Evolutionary conservation across 2,329 filamentous ascomycete genomes (phyloP).

Genomic region (Nakataea oryzae): DNA sequence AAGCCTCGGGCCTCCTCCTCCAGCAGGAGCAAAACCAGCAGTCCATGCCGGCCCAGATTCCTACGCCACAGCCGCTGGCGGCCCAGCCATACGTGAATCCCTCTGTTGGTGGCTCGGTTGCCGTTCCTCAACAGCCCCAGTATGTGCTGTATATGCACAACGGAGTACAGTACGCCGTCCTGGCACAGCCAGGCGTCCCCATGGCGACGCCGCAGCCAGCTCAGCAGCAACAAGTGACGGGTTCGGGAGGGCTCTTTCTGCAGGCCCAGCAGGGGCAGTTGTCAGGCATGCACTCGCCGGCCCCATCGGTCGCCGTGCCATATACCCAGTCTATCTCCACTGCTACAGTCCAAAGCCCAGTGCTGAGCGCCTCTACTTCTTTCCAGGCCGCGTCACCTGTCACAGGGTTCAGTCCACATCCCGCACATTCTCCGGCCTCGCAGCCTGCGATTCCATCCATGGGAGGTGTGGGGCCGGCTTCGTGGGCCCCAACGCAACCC

Average conservation of each 20-base stretch:
- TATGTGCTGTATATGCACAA: neutral
- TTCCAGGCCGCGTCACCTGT: neutral
- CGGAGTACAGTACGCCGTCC: neutral
- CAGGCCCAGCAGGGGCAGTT: slow-evolving; percentile 4
- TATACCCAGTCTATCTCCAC: neutral
- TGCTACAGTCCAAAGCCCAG: neutral
- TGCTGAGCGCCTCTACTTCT: neutral
- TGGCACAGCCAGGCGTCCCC: neutral
- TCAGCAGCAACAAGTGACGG: neutral
- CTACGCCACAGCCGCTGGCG: neutral
- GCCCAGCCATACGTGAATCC: neutral
- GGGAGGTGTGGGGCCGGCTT: neutral
- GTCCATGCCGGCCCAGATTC: neutral
- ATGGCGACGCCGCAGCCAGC: neutral
- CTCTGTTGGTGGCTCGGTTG: neutral
- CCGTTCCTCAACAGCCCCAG: neutral
- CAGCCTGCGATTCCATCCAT: neutral
- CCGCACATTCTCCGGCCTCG: neutral
- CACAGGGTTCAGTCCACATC: neutral
- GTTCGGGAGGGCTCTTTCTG: neutral
- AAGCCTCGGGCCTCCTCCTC: neutral
- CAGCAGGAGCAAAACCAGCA: neutral
- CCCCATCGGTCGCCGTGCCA: neutral
- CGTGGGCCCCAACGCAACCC: neutral
- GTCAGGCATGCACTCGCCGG: slow-evolving; percentile 4